Evolutionary conservation across 345 rosid species (phyloP), one percentile per base, ranked within the genome.

Genomic region (Populus nigra): DNA sequence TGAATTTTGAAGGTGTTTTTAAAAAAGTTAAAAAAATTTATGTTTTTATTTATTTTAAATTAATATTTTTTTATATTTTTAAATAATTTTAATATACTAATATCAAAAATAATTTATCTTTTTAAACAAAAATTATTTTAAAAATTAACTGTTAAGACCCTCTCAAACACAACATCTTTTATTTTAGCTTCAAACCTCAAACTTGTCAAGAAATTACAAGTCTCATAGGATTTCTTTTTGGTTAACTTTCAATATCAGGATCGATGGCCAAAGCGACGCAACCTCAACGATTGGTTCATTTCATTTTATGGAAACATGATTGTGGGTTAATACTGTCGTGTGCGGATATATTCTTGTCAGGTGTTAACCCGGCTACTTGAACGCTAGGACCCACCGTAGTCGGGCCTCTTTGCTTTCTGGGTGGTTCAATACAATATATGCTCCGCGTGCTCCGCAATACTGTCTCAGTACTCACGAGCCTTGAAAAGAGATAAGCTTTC

Each of bases 131-230:
- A 33, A 33, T 0, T 0, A 33, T 4, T 33, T 4, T 33, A 33
- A 33, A 33, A 33, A 4, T 0, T 0, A 4, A 33, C 5, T 25
- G n/a, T n/a, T n/a, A n/a, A n/a, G n/a, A n/a, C n/a, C n/a, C n/a
- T n/a, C 1, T 25, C 27, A 25, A 25, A 25, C 3, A 67, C 59
- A 67, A 49, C 33, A 25, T 69, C 0, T 11, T 18, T 13, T 9
- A 1, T 49, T 29, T 53, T 4, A 11, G 41, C 50, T 38, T 8
- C 22, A 10, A 83, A 79, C 88, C 87, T 82, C 78, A 71, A 70
- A 61, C 80, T 75, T 31, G 43, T 75, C 67, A 79, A 79, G 79
- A 8, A 49, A 8, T 16, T 27, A 65, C 2, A n/a, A 45, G n/a
- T 33, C 17, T 66, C 16, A 23, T 17, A 15, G 45, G 61, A 23